These are phyloP conservation scores for Cladosporium sp. DNA, from an alignment of 2,329 filamentous ascomycete genomes.

Conservation along the genomic window DNA sequence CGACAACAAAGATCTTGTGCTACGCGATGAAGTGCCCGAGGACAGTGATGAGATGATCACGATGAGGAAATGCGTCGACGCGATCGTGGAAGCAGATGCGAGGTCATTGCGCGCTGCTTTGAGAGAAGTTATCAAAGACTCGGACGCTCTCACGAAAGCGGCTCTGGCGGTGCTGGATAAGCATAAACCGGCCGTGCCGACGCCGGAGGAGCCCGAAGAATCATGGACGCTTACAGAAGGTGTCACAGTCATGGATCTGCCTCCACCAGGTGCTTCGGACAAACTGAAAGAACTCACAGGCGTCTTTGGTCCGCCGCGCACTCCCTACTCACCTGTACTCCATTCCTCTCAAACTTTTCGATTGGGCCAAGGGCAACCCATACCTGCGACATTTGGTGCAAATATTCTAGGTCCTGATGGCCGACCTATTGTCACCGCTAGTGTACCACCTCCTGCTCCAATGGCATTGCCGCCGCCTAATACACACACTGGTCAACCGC, in stretches of 20 bases:
- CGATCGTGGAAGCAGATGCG: conserved; percentile 16
- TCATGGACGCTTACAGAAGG: conserved; percentile 3
- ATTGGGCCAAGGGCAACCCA: not conserved
- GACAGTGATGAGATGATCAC: conserved; percentile 15
- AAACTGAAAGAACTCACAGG: not conserved
- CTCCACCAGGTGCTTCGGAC: not conserved
- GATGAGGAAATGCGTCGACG: conserved; percentile 16
- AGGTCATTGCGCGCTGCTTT: conserved; percentile 18
- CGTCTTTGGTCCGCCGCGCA: not conserved
- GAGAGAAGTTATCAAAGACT: conserved; percentile 18
- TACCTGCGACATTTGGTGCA: not conserved
- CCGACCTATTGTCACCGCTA: not conserved
- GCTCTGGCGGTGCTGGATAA: not conserved
- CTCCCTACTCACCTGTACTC: not conserved
- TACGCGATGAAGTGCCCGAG: conserved; percentile 17
- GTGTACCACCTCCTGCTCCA: not conserved
- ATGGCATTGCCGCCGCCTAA: not conserved
- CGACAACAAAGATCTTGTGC: conserved; percentile 18
- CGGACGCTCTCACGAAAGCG: not conserved
- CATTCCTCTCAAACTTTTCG: not conserved
- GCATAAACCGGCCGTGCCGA: not conserved
- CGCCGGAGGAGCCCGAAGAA: not conserved
- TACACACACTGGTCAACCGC: not conserved
- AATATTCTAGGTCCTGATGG: not conserved
- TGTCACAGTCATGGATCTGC: not conserved